Evolutionary conservation across 306 rosid species (phyloP).

Genomic region (Malus fusca): DNA sequence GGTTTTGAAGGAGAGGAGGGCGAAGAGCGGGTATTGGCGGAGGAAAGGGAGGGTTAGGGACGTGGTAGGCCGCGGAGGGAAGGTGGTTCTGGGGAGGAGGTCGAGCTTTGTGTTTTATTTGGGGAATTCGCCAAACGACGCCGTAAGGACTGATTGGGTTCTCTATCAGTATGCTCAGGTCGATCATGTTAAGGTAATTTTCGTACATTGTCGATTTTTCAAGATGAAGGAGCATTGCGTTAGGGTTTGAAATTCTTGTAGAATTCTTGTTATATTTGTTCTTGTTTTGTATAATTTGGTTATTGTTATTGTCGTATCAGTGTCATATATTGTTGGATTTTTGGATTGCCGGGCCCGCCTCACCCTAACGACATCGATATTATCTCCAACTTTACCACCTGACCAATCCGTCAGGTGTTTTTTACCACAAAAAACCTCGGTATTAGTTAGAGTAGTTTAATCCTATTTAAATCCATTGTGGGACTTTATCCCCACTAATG

Average conservation of each 20-base stretch:
- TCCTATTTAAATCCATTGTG: too few species aligned
- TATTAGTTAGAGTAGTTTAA: too few species aligned
- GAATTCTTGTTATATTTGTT: background rate
- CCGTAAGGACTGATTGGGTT: slow-evolving; percentile 39
- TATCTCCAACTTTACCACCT: too few species aligned
- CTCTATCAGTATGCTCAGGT: slow-evolving; percentile 49
- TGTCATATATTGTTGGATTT: too few species aligned
- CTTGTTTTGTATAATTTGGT: background rate
- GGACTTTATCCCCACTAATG: too few species aligned
- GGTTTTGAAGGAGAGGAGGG: slow-evolving; percentile 27
- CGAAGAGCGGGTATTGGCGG: slow-evolving; percentile 57
- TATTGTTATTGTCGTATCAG: background rate
- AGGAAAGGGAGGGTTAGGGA: slow-evolving; percentile 37
- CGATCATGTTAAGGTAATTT: slow-evolving; percentile 38
- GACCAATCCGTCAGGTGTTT: too few species aligned
- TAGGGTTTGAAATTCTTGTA: background rate
- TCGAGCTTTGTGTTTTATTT: slow-evolving; percentile 40
- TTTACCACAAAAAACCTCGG: too few species aligned
- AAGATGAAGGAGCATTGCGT: background rate
- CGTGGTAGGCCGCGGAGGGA: slow-evolving; percentile 22
- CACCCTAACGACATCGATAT: too few species aligned
- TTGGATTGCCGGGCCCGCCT: too few species aligned
- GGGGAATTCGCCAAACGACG: slow-evolving; percentile 29
- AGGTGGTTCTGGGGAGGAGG: slow-evolving; percentile 40
- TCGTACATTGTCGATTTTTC: background rate